Evolutionary conservation across 2,329 filamentous ascomycete species (phyloP).

Genomic region (Cercospora berteroae): DNA sequence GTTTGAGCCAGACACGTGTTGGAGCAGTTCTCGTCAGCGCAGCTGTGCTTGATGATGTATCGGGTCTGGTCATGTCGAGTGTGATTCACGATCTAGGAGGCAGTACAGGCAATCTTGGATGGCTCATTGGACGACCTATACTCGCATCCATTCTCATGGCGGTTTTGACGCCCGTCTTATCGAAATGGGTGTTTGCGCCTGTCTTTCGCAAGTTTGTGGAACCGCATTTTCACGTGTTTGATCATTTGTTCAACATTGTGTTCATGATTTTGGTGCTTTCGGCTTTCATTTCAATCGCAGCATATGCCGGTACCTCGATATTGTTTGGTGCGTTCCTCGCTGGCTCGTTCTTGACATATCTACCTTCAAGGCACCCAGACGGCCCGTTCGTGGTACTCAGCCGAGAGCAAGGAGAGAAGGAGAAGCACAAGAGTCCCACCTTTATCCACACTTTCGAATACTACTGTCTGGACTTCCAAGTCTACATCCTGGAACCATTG

Average conservation of each 20-base stretch:
- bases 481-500: slow-evolving; percentile 32
- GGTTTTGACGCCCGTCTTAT: slow-evolving; percentile 30
- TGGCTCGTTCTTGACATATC: slow-evolving; percentile 33
- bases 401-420: slow-evolving; percentile 32
- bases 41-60: slow-evolving; percentile 50
- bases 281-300: slow-evolving; percentile 34
- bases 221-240: background rate
- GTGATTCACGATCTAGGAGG: slow-evolving; percentile 33
- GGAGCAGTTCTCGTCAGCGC: slow-evolving; percentile 49
- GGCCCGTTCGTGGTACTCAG: slow-evolving; percentile 32
- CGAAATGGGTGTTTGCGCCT: slow-evolving; percentile 41
- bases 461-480: slow-evolving; percentile 49
- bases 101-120: slow-evolving; percentile 23
- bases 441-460: slow-evolving; percentile 37
- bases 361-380: slow-evolving; percentile 29
- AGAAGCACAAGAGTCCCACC: slow-evolving; percentile 32
- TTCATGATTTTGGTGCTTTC: slow-evolving; percentile 20
- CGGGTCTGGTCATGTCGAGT: slow-evolving; percentile 46
- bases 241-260: background rate
- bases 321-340: slow-evolving; percentile 37
- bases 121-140: slow-evolving; percentile 34
- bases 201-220: slow-evolving; percentile 21
- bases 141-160: slow-evolving; percentile 30
- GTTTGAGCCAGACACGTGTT: slow-evolving; percentile 46
- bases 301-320: slow-evolving; percentile 35